phyloP scores from a whole-genome alignment of 257 asterid species.

The Gentiana macrophylla region DNA sequence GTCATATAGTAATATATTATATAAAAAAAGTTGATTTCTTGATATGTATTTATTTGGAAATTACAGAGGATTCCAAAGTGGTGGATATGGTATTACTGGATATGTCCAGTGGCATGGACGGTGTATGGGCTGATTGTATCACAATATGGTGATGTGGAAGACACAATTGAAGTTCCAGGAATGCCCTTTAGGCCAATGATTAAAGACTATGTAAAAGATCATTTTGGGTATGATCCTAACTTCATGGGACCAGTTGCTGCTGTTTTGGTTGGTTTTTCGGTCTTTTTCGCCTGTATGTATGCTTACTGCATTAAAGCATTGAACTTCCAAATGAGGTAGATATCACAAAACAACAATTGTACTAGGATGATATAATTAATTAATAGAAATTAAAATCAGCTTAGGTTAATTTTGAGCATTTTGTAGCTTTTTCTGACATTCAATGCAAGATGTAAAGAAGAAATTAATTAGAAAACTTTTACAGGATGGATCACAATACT shows the following conservation, averaged over 20 bases:
- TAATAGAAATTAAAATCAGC: too few relatives aligned
- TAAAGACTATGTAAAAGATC: constrained; percentile 36
- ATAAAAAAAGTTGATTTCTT: too few relatives aligned
- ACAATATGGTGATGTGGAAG: constrained; percentile 61
- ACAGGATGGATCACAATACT: too few relatives aligned
- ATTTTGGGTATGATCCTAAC: constrained; percentile 45
- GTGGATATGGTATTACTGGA: constrained; percentile 97
- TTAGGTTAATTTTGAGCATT: too few relatives aligned
- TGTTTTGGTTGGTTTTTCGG: constrained; percentile 36
- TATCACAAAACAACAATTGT: too few relatives aligned
- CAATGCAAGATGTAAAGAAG: too few relatives aligned
- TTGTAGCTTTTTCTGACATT: too few relatives aligned
- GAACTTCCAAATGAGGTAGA: constrained; percentile 49
- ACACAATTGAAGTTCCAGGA: constrained; percentile 36
- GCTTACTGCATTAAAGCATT: constrained; percentile 44
- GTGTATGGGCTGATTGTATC: constrained; percentile 77
- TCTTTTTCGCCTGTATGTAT: constrained; percentile 49
- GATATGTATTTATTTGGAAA: background rate
- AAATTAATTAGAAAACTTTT: too few relatives aligned
- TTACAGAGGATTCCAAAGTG: constrained; percentile 83
- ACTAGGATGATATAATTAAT: too few relatives aligned
- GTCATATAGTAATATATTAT: too few relatives aligned
- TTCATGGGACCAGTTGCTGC: constrained; percentile 48
- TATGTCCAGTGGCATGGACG: constrained; percentile 94
- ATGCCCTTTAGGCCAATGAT: constrained; percentile 30